phyloP scores from a whole-genome alignment of 1,139 yeast species.

The Candida tunisiensis region DNA sequence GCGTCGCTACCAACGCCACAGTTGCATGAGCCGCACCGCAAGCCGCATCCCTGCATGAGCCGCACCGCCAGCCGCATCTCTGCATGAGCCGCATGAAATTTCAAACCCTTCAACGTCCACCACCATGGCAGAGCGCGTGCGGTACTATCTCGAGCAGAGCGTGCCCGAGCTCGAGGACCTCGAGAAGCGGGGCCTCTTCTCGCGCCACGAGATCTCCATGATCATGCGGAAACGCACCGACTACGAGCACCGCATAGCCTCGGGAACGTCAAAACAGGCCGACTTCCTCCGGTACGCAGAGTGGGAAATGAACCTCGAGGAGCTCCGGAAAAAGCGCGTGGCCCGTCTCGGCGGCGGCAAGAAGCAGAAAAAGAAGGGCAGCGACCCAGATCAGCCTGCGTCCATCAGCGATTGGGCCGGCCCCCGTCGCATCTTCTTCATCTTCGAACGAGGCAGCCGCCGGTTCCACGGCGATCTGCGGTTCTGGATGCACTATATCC shows the following conservation, averaged over 20 bases:
- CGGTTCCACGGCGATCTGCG: conserved; percentile 64
- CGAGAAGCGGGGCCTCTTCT: conserved; percentile 60
- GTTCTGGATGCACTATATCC: conserved; percentile 67
- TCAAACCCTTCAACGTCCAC: not conserved
- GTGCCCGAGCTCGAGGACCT: conserved; percentile 91
- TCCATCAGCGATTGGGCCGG: conserved; percentile 74
- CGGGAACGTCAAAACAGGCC: conserved; percentile 63
- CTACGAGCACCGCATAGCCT: conserved; percentile 79
- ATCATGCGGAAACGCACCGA: conserved; percentile 91
- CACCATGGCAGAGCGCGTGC: conserved; percentile 53
- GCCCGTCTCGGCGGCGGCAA: conserved; percentile 30
- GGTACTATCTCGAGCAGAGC: conserved; percentile 66
- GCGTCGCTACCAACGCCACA: too few species aligned
- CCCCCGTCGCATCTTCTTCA: conserved; percentile 61
- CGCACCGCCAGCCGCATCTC: too few species aligned
- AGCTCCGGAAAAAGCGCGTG: conserved; percentile 56
- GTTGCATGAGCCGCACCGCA: too few species aligned
- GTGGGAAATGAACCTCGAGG: conserved; percentile 70
- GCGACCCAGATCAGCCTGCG: conserved; percentile 18
- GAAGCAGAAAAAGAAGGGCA: conserved; percentile 25
- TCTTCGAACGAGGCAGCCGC: conserved; percentile 69
- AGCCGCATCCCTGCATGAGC: too few species aligned
- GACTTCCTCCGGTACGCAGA: conserved; percentile 71
- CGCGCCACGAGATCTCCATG: conserved; percentile 52
- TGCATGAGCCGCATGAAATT: too few species aligned